Conservation (phyloP, 176 grass and related monocot genomes). For the Oryza meyeriana region DNA sequence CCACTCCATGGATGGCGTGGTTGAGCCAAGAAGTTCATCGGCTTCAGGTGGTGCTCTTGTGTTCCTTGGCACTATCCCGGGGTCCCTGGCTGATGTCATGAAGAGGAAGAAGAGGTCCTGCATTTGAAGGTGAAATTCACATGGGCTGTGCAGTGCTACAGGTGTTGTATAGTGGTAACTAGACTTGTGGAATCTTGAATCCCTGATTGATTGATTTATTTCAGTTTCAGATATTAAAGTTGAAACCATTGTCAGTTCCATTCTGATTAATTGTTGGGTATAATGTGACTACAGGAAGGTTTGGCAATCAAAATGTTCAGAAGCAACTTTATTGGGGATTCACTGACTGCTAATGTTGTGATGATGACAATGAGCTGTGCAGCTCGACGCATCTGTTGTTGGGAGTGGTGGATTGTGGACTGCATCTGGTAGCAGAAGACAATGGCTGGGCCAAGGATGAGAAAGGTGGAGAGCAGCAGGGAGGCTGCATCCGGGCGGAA, state of each 20-base stretch:
- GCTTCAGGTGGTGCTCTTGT: conserved; percentile 45
- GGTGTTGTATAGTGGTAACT: background rate
- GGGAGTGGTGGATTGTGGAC: conserved; percentile 23
- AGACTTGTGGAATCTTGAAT: background rate
- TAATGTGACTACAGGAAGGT: background rate
- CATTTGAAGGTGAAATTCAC: background rate
- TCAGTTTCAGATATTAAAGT: background rate
- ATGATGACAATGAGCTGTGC: conserved; percentile 29
- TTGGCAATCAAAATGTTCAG: background rate
- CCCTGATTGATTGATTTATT: background rate
- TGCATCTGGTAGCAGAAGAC: conserved; percentile 49
- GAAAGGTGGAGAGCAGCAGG: conserved; percentile 40
- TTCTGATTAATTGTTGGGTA: background rate
- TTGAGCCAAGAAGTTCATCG: conserved; percentile 24
- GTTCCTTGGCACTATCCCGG: conserved; percentile 68
- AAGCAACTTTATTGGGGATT: background rate
- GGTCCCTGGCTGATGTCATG: conserved; percentile 53
- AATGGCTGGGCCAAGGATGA: conserved; percentile 38
- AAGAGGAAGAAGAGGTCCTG: conserved; percentile 62
- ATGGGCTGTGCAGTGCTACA: background rate
- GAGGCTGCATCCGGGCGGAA: conserved; percentile 57
- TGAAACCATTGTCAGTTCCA: background rate
- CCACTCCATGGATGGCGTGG: conserved; percentile 62
- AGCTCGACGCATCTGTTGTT: conserved; percentile 8
- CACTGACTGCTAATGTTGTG: conserved; percentile 36